phyloP scores from a whole-genome alignment of 176 grass and related monocot genomes.

The Oryza meyeriana region DNA sequence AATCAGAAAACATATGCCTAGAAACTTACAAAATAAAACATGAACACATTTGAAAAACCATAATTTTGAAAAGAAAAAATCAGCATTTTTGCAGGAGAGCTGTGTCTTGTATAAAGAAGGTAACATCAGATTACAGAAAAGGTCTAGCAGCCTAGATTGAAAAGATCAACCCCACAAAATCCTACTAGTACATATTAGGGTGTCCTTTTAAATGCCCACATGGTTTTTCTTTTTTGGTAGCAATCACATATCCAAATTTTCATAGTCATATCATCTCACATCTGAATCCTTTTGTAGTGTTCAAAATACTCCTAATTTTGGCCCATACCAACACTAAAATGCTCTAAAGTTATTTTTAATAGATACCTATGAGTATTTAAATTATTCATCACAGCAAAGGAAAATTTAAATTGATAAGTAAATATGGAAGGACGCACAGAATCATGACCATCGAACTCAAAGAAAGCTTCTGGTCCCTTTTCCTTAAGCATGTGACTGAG shows the following conservation, averaged over 20 bases:
- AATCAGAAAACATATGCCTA: constrained; percentile 12
- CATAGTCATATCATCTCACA: not conserved
- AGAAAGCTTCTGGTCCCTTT: constrained; percentile 81
- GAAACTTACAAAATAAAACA: not conserved
- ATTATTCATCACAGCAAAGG: constrained; percentile 18
- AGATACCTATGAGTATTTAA: not conserved
- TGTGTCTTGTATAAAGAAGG: not conserved
- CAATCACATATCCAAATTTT: not conserved
- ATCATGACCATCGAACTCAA: constrained; percentile 63
- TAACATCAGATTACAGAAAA: not conserved
- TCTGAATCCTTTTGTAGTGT: not conserved
- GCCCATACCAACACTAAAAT: not conserved
- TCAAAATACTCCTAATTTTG: not conserved
- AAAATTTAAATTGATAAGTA: constrained; percentile 22
- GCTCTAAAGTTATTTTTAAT: not conserved
- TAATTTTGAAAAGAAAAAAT: not conserved
- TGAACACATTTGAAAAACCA: not conserved
- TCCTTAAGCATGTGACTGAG: constrained; percentile 73
- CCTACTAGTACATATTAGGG: not conserved
- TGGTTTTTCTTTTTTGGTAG: not conserved
- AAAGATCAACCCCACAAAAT: not conserved
- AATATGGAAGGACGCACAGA: constrained; percentile 43
- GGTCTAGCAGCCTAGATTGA: not conserved
- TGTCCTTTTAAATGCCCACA: not conserved
- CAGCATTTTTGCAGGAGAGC: not conserved